phyloP scores from a whole-genome alignment of 768 basidiomycete species.

The Rhizopogon sp. region DNA sequence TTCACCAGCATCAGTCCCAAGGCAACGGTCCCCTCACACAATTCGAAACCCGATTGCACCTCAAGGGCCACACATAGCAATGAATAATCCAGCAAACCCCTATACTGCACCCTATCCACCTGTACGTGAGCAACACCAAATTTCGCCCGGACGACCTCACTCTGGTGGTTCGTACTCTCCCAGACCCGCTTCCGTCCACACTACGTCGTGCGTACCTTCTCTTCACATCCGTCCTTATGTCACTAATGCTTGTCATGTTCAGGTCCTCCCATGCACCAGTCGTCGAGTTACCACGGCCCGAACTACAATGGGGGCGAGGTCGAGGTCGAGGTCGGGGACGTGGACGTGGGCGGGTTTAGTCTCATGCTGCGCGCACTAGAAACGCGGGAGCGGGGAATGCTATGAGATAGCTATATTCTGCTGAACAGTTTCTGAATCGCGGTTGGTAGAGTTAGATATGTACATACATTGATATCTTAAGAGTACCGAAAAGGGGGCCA shows the following conservation, averaged over 20 bases:
- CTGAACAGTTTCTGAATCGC: too few species aligned
- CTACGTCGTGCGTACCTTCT: conserved; percentile 33
- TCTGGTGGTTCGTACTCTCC: neutral
- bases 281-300: conserved; percentile 7
- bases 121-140: neutral
- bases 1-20: neutral
- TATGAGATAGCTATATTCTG: conserved; percentile 32
- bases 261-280: conserved; percentile 7
- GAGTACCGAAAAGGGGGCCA: too few species aligned
- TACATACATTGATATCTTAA: too few species aligned
- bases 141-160: neutral
- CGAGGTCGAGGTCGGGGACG: too few species aligned
- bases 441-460: too few species aligned
- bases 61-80: neutral
- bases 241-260: neutral
- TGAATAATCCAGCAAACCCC: neutral
- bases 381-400: conserved; percentile 44
- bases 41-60: neutral
- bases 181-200: conserved; percentile 20
- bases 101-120: neutral
- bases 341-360: neutral
- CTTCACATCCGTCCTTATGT: neutral
- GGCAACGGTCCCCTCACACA: neutral
- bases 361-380: conserved; percentile 35
- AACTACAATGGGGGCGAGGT: neutral